Base-by-base conservation (phyloP, 805 yeast genomes). In the Candida oleophila region DNA sequence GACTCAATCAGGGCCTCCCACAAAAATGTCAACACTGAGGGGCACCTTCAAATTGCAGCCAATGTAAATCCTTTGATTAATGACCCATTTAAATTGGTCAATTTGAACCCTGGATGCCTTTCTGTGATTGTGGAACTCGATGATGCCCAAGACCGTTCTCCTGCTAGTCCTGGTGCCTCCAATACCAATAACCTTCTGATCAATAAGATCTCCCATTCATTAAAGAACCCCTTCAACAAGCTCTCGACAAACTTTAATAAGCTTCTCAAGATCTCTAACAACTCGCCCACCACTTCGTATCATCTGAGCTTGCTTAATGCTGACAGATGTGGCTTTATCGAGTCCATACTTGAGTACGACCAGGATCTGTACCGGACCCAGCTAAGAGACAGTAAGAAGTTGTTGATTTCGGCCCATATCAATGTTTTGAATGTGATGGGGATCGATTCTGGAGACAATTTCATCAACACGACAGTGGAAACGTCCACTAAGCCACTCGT, bases 101-200 rank as follows among this genome's bases (percentile, higher is more conserved):
- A 75, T 53, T 60, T 80, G 45, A 79, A 75, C 16, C 83, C 85
- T 0, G 83, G 86, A 0, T 80, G 84, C 51, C 49, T 74, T 12
- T 62, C 62, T 7, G 52, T 50, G 28, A 53, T 57, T 14, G 39
- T 59, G 9, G 61, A 51, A 16, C 32, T 56, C 14, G 15, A 22
- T 5, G 4, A 4, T 19, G n/a, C 16, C 5, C 46, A 34, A 16
- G 19, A n/a, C 7, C 19, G 37, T 7, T 22, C 39, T 16, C 30
- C 5, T 25, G 39, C 54, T 30, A 41, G 44, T 32, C 33, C 49
- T 3, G 38, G 46, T 21, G 42, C 44, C 3, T 49, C 44, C 20
- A 40, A 19, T 35, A 34, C 52, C 9, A 43, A 45, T 41, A 42
- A 38, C 11, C 8, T 12, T 15, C 36, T 14, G 18, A 33, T 15